Base-by-base conservation (phyloP, 2,329 filamentous ascomycete species). In the Ophiostoma perfectum region DNA sequence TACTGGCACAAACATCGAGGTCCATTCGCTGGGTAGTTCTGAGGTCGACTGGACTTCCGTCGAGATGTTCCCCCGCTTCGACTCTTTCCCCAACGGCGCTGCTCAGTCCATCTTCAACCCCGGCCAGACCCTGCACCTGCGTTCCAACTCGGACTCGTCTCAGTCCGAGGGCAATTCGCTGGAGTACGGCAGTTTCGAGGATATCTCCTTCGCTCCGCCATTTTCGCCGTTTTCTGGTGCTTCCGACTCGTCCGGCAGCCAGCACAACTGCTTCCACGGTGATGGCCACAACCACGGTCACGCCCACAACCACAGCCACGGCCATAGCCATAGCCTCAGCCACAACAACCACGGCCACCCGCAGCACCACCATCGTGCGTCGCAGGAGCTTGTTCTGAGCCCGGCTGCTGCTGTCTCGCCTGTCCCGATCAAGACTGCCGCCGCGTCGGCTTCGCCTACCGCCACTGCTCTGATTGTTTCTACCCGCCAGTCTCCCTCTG, bases 111-210 rank as follows among this genome's bases (percentile, higher is more conserved):
- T 97, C 75, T 96, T 96, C 82, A 97, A 97, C 79, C 94, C 94
- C 1, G 88, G 90, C 71, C 91, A 97, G 80, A 96, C 93, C 0
- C 82, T 98, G 66, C 94, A 97, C 80, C 85, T 96, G 75, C 87
- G 93, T 73, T 93, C 90, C 67, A 88, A 90, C 74, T 97, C 93
- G 4, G 92, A 96, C 74, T 95, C 92, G 72, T 95, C 91, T 0
- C 86, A 88, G 73, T 88, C 90, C 1, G 90, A 93, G 45, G 78
- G 86, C 77, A 82, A 84, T 77, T 81, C 89, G 75, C 76, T 90
- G 82, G 77, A 92, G 80, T 77, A 92, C 84, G 81, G 87, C 72
- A 95, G 91, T 80, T 96, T 90, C 74, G 92, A 96, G 76, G 92
- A 97, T 73, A 86, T 92, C 65, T 80, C 77, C 71, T 91, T 93